A percentile compares a stretch with the other conserved stretches of the same genome.
phyloP scores from a whole-genome alignment of 1,139 yeast genomes.

The Geotrichum aggregatum region DNA sequence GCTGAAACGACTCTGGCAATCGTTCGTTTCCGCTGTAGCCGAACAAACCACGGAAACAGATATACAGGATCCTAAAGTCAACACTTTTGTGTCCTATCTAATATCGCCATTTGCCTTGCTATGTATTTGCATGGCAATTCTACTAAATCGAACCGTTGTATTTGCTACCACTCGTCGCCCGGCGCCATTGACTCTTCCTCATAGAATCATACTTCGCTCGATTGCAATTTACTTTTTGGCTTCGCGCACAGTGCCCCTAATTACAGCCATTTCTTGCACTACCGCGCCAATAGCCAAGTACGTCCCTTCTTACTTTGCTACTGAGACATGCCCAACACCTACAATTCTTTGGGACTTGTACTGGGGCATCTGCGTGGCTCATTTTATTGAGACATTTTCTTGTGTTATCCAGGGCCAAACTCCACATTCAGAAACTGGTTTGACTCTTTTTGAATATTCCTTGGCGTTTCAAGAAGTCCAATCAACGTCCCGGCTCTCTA shows the following conservation, averaged over 20 bases:
- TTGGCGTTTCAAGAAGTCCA: conserved; percentile 69
- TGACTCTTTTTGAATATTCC: conserved; percentile 70
- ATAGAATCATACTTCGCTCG: conserved; percentile 39
- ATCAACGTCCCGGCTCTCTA: conserved; percentile 49
- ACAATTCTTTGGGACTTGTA: conserved; percentile 60
- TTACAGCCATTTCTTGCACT: conserved; percentile 42
- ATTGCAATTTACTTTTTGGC: conserved; percentile 41
- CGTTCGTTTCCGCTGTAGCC: conserved; percentile 26
- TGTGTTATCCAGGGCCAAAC: conserved; percentile 56
- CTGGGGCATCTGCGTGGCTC: conserved; percentile 56
- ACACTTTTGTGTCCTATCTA: conserved; percentile 37
- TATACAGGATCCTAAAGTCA: conserved; percentile 29
- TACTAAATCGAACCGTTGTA: conserved; percentile 60
- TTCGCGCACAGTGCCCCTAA: conserved; percentile 39
- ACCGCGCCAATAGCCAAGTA: conserved; percentile 26
- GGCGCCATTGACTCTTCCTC: conserved; percentile 33
- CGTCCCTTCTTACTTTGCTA: conserved; percentile 25
- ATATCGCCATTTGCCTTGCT: conserved; percentile 49
- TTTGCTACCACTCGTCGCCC: conserved; percentile 58
- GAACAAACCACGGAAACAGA: conserved; percentile 30
- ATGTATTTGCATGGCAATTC: conserved; percentile 61
- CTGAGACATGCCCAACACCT: conserved; percentile 23
- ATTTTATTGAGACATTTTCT: conserved; percentile 66
- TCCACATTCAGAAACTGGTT: conserved; percentile 63
- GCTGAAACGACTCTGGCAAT: conserved; percentile 24